A percentile compares a stretch with the other conserved stretches of the same genome.
phyloP scores from a whole-genome alignment of 2,329 filamentous ascomycete genomes.

The Botrytis cinerea region DNA sequence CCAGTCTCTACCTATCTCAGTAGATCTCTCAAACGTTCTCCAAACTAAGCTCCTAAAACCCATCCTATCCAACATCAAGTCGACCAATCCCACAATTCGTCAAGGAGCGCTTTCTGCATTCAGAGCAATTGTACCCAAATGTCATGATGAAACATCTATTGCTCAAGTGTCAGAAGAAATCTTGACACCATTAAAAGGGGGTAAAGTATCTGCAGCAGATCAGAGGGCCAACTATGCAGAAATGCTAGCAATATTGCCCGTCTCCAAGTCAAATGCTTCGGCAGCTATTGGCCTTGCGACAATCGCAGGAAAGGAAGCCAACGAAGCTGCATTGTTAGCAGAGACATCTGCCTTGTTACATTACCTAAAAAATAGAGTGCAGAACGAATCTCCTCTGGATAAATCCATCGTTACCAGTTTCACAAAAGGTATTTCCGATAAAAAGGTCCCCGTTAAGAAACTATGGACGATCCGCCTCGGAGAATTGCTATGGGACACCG shows the following conservation, averaged over 20 bases:
- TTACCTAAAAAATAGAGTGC: slow-evolving; percentile 63
- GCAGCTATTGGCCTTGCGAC: slow-evolving; percentile 66
- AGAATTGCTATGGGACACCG: slow-evolving; percentile 64
- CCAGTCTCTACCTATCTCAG: slow-evolving; percentile 62
- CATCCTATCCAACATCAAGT: slow-evolving; percentile 86
- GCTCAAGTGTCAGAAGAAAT: slow-evolving; percentile 76
- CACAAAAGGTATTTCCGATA: slow-evolving; percentile 81
- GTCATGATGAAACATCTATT: slow-evolving; percentile 57
- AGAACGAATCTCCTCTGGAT: slow-evolving; percentile 61
- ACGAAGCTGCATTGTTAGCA: slow-evolving; percentile 76
- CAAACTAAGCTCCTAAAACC: slow-evolving; percentile 77
- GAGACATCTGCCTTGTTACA: slow-evolving; percentile 72
- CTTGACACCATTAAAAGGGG: slow-evolving; percentile 73
- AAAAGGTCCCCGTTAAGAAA: slow-evolving; percentile 74
- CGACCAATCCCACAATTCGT: slow-evolving; percentile 77
- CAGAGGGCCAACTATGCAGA: slow-evolving; percentile 82
- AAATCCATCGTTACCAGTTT: slow-evolving; percentile 70
- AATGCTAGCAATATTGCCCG: slow-evolving; percentile 68
- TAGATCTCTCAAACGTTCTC: slow-evolving; percentile 79
- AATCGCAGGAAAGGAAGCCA: slow-evolving; percentile 80
- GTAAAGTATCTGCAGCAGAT: slow-evolving; percentile 82
- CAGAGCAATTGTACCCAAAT: slow-evolving; percentile 64
- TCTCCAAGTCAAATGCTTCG: slow-evolving; percentile 61
- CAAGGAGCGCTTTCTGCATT: slow-evolving; percentile 76
- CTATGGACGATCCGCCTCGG: slow-evolving; percentile 79